These are phyloP conservation scores for Suillus discolor DNA, from an alignment of 768 basidiomycete genomes.

Conservation along the genomic window DNA sequence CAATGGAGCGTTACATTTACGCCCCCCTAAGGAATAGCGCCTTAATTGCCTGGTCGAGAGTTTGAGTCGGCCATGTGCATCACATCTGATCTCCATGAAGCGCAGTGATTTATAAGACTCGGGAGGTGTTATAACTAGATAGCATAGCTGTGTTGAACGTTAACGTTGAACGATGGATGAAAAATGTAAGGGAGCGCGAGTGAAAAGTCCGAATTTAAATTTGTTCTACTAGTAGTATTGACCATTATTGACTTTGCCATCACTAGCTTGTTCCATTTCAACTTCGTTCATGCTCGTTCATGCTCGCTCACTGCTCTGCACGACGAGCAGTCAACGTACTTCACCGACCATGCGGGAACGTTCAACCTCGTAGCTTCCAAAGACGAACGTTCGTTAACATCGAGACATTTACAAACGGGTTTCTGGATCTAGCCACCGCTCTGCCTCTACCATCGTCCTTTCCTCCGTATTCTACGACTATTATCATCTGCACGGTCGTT, in stretches of 20 bases:
- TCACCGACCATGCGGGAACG: slow-evolving; percentile 12
- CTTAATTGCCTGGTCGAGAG: too few relatives aligned
- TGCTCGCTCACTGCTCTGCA: slow-evolving; percentile 25
- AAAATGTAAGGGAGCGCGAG: background rate
- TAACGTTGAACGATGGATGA: background rate
- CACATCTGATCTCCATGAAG: background rate
- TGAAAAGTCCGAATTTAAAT: background rate
- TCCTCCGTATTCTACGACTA: slow-evolving; percentile 75
- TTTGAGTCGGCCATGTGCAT: background rate
- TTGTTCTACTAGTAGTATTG: background rate
- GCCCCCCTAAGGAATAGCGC: too few relatives aligned
- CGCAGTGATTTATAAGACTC: background rate
- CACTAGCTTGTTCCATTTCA: background rate
- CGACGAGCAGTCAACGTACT: slow-evolving; percentile 16
- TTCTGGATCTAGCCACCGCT: slow-evolving; percentile 75
- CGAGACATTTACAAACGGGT: slow-evolving; percentile 55
- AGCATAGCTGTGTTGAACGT: background rate
- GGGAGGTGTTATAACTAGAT: background rate
- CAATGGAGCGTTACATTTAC: too few relatives aligned
- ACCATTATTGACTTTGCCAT: background rate
- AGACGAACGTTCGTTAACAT: slow-evolving; percentile 27
- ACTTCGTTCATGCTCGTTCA: slow-evolving; percentile 15
- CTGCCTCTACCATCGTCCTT: slow-evolving; percentile 70
- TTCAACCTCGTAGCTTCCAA: slow-evolving; percentile 13
- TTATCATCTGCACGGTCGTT: slow-evolving; percentile 66